A percentile compares a stretch with the other conserved stretches of the same genome.
Conservation (phyloP, 441 rosid genomes). For the Mallotus japonicus region DNA sequence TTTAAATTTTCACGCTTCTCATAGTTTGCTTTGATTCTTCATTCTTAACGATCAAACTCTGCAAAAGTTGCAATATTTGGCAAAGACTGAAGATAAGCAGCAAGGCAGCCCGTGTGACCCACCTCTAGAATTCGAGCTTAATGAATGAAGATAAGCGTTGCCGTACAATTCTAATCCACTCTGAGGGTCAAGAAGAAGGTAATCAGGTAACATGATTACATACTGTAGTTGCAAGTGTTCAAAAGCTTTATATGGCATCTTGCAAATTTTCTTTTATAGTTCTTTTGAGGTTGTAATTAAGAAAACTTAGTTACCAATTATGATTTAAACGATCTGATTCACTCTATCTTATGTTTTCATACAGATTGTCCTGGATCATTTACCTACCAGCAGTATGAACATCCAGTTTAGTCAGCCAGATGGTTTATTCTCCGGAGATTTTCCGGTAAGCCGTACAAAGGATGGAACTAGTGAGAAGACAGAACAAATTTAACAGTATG, state of each 20-base stretch:
- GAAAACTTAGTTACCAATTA: not conserved
- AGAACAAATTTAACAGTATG: slow-evolving; percentile 26
- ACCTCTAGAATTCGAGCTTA: slow-evolving; percentile 97
- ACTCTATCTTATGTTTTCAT: not conserved
- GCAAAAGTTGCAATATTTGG: slow-evolving; percentile 77
- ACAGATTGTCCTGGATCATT: slow-evolving; percentile 42
- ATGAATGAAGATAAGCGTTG: slow-evolving; percentile 99
- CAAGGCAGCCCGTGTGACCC: slow-evolving; percentile 72
- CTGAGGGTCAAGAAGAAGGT: slow-evolving; percentile 52
- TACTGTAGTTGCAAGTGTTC: slow-evolving; percentile 10
- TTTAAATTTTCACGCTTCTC: not conserved
- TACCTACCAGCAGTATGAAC: slow-evolving; percentile 45
- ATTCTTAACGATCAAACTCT: slow-evolving; percentile 53
- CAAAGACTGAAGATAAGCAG: slow-evolving; percentile 57
- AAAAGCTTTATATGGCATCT: not conserved
- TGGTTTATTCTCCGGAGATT: slow-evolving; percentile 36
- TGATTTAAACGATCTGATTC: not conserved
- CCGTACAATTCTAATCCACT: slow-evolving; percentile 84
- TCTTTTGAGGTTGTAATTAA: not conserved
- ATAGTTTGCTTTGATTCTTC: slow-evolving; percentile 46
- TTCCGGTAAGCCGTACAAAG: slow-evolving; percentile 32
- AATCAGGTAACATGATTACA: slow-evolving; percentile 74
- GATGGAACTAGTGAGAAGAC: slow-evolving; percentile 28
- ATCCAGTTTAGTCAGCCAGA: slow-evolving; percentile 46
- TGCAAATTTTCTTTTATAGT: not conserved